These are phyloP conservation scores for Hypoxylon crocopeplum DNA, from an alignment of 495 filamentous ascomycete genomes.

Conservation along the genomic window DNA sequence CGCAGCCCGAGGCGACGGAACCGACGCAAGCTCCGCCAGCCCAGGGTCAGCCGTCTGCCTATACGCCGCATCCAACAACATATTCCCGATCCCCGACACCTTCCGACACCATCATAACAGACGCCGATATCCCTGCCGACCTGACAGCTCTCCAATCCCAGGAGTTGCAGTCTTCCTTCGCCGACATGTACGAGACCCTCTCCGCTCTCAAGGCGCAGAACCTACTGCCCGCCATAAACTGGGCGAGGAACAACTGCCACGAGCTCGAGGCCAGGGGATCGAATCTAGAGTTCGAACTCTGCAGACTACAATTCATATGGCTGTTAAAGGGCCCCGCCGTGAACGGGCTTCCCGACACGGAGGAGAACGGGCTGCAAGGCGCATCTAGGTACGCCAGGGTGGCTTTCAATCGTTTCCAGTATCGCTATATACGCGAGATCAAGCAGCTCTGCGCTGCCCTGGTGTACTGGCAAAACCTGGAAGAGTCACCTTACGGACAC, in stretches of 20 bases:
- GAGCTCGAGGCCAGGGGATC: slow-evolving; percentile 82
- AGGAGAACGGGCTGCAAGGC: slow-evolving; percentile 46
- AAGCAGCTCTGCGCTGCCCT: slow-evolving; percentile 78
- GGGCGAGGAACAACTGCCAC: slow-evolving; percentile 74
- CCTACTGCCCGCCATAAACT: slow-evolving; percentile 81
- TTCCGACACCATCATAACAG: slow-evolving; percentile 39
- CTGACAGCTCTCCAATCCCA: slow-evolving; percentile 66
- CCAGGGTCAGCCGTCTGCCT: neutral
- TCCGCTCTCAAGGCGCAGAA: slow-evolving; percentile 75
- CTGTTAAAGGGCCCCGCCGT: slow-evolving; percentile 65
- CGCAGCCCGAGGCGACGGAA: slow-evolving; percentile 19
- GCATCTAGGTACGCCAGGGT: slow-evolving; percentile 77
- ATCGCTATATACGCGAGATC: slow-evolving; percentile 75
- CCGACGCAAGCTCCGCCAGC: slow-evolving; percentile 1
- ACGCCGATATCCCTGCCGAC: slow-evolving; percentile 42
- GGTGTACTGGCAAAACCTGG: slow-evolving; percentile 73
- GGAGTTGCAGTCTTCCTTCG: slow-evolving; percentile 78
- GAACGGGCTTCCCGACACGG: slow-evolving; percentile 54
- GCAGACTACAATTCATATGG: slow-evolving; percentile 84
- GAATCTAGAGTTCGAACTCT: slow-evolving; percentile 94
- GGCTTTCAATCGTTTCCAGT: slow-evolving; percentile 63
- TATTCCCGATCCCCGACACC: slow-evolving; percentile 5
- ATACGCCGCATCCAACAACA: slow-evolving; percentile 14
- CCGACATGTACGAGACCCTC: slow-evolving; percentile 89
- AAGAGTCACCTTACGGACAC: slow-evolving; percentile 72